These are phyloP conservation scores for Dendrostoma leiphaemia DNA, from an alignment of 2,329 filamentous ascomycete species.

Conservation along the genomic window DNA sequence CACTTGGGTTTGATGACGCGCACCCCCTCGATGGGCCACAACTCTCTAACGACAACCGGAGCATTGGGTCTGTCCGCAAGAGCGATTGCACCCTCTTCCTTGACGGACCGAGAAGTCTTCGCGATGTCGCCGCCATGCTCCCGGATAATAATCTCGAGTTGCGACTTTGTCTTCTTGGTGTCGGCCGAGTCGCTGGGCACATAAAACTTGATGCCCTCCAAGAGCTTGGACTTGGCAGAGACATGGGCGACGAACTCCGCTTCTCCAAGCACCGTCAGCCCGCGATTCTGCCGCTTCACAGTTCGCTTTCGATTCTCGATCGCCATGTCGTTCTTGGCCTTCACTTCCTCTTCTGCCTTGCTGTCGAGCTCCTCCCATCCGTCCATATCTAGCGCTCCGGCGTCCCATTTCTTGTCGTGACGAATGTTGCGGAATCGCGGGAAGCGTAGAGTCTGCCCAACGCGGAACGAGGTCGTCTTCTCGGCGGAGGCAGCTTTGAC, in stretches of 20 bases:
- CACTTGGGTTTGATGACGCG: constrained; percentile 79
- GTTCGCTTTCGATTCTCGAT: constrained; percentile 66
- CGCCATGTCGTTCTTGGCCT: constrained; percentile 72
- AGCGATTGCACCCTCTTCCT: constrained; percentile 65
- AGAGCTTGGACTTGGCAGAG: constrained; percentile 59
- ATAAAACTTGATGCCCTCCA: constrained; percentile 76
- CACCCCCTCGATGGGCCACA: constrained; percentile 55
- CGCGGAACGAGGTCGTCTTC: constrained; percentile 74
- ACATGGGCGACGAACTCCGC: constrained; percentile 35
- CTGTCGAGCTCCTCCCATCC: constrained; percentile 73
- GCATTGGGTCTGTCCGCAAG: constrained; percentile 84
- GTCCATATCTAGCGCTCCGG: constrained; percentile 67
- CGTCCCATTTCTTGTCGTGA: constrained; percentile 81
- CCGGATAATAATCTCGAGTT: constrained; percentile 80
- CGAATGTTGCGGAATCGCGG: constrained; percentile 82
- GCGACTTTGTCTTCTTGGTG: constrained; percentile 74
- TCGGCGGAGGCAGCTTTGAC: constrained; percentile 84
- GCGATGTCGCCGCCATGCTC: constrained; percentile 77
- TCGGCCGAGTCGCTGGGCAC: constrained; percentile 73
- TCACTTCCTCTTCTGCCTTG: constrained; percentile 66
- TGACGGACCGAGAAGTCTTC: constrained; percentile 64
- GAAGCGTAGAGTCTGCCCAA: constrained; percentile 78
- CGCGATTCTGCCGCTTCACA: constrained; percentile 63
- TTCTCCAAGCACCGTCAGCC: constrained; percentile 71
- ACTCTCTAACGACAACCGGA: constrained; percentile 26